Evolutionary conservation across 164 flowering plant species (phyloP).

Genomic region (Vitis cinerea): DNA sequence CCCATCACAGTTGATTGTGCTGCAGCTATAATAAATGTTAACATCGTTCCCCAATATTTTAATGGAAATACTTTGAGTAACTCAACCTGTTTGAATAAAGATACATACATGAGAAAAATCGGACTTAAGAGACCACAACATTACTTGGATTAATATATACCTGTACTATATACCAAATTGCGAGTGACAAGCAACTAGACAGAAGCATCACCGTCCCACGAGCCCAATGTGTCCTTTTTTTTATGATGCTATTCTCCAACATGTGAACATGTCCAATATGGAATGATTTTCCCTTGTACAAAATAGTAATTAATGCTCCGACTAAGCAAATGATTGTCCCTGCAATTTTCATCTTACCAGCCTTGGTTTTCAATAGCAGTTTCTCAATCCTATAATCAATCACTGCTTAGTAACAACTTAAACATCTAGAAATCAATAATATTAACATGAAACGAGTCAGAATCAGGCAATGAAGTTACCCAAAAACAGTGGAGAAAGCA

Average conservation of each 20-base stretch:
- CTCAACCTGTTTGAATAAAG: slow-evolving; percentile 39
- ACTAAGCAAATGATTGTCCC: slow-evolving; percentile 41
- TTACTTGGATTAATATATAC: slow-evolving; percentile 14
- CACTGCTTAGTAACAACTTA: neutral
- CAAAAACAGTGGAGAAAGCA: slow-evolving; percentile 19
- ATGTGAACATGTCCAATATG: slow-evolving; percentile 11
- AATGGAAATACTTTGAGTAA: slow-evolving; percentile 39
- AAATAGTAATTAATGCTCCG: slow-evolving; percentile 37
- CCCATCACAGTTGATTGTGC: slow-evolving; percentile 43
- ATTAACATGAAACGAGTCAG: no score
- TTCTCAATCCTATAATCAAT: slow-evolving; percentile 32
- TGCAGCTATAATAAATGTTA: slow-evolving; percentile 44
- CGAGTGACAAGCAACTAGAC: slow-evolving; percentile 32
- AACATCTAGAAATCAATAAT: neutral
- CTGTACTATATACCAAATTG: slow-evolving; percentile 47
- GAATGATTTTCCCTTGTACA: slow-evolving; percentile 40
- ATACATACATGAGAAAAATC: neutral
- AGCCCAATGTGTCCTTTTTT: slow-evolving; percentile 9
- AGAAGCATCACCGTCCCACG: slow-evolving; percentile 41
- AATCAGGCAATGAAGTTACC: slow-evolving; percentile 22
- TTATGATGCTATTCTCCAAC: no score
- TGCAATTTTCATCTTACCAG: slow-evolving; percentile 27
- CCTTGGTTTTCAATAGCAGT: slow-evolving; percentile 20
- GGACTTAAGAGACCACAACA: neutral
- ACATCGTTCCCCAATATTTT: slow-evolving; percentile 41